Percentiles rank a stretch among this genome's conserved stretches.
phyloP scores from a whole-genome alignment of 306 rosid species.

The Begonia peltatifolia region DNA sequence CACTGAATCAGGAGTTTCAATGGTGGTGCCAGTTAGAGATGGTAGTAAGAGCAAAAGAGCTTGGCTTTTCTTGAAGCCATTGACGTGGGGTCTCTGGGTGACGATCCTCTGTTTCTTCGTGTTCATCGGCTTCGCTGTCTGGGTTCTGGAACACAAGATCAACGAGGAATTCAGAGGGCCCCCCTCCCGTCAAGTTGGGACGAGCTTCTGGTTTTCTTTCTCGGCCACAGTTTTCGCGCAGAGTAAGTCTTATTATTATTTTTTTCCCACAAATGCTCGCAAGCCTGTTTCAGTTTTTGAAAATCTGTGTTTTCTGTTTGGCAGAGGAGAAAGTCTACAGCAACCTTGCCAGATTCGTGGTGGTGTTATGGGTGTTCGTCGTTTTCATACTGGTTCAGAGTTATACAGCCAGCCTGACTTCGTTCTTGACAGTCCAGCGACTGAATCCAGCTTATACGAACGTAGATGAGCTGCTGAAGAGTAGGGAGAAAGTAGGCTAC shows the following conservation, averaged over 20 bases:
- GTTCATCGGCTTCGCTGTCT: constrained; percentile 50
- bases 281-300: not conserved
- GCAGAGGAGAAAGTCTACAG: constrained; percentile 54
- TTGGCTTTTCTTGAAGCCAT: constrained; percentile 57
- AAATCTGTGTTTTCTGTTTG: not conserved
- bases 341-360: constrained; percentile 48
- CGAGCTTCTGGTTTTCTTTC: constrained; percentile 62
- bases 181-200: constrained; percentile 36
- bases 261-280: not conserved
- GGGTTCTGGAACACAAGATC: constrained; percentile 52
- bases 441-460: constrained; percentile 30
- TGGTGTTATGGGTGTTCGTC: constrained; percentile 52
- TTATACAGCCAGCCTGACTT: constrained; percentile 55
- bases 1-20: constrained; percentile 48
- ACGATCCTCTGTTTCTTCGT: constrained; percentile 25
- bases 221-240: constrained; percentile 49
- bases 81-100: constrained; percentile 47
- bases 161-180: constrained; percentile 47
- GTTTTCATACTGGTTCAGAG: constrained; percentile 54
- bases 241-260: constrained; percentile 19
- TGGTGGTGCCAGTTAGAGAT: constrained; percentile 38
- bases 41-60: constrained; percentile 21
- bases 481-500: constrained; percentile 36
- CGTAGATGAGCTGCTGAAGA: constrained; percentile 19
- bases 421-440: constrained; percentile 39